Percentiles rank a stretch among this genome's conserved stretches.
These are phyloP conservation scores for Keqinozyma sinolaborantium DNA, from an alignment of 1,139 yeast species.

Conservation along the genomic window DNA sequence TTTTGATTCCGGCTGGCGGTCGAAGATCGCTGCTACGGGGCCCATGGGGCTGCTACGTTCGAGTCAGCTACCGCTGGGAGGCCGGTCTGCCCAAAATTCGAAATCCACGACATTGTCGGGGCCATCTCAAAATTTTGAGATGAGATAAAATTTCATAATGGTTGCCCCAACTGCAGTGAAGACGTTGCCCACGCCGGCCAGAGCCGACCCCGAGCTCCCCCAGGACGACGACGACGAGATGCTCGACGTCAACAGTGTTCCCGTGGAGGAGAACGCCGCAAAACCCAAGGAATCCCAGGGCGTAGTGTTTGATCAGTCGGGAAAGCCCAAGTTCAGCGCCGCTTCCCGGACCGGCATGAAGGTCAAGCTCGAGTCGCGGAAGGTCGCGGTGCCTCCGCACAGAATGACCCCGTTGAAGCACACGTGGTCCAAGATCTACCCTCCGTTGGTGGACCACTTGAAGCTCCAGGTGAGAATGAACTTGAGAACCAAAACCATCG, in stretches of 20 bases:
- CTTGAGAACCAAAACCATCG: constrained; percentile 77
- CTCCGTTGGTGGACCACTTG: constrained; percentile 91
- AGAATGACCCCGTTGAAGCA: constrained; percentile 90
- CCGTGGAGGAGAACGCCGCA: constrained; percentile 16
- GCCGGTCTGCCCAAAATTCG: too few species aligned
- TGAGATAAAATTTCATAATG: constrained; percentile 34
- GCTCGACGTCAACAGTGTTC: constrained; percentile 56
- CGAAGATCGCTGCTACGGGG: too few species aligned
- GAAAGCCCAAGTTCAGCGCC: constrained; percentile 83
- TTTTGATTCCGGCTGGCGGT: too few species aligned
- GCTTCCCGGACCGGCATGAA: constrained; percentile 64
- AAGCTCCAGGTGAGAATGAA: constrained; percentile 97
- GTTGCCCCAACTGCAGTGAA: constrained; percentile 73
- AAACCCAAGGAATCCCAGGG: constrained; percentile 39
- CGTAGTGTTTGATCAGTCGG: constrained; percentile 79
- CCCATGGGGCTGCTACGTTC: too few species aligned
- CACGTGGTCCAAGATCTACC: constrained; percentile 90
- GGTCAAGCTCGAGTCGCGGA: constrained; percentile 81
- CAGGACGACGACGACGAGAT: constrained; percentile 55
- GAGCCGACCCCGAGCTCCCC: constrained; percentile 5
- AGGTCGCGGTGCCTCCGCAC: constrained; percentile 93
- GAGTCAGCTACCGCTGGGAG: too few species aligned
- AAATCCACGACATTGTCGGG: background rate
- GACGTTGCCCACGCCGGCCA: constrained; percentile 9
- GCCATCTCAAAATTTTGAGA: constrained; percentile 7